These are phyloP conservation scores for Cytidiella melzeri DNA, from an alignment of 768 basidiomycete species.

Conservation along the genomic window DNA sequence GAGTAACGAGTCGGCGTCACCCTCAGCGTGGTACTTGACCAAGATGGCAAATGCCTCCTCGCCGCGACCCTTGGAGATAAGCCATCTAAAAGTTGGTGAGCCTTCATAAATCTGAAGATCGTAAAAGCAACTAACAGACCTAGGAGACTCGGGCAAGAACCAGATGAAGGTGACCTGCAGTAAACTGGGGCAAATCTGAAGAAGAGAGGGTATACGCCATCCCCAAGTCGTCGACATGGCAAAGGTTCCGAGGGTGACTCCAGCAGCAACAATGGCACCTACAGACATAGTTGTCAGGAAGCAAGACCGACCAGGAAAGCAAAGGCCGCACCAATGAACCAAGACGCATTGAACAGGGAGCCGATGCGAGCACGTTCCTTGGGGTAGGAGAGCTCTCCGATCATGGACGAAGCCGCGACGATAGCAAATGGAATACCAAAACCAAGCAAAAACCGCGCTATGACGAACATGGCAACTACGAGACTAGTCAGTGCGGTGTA, in stretches of 20 bases:
- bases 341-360: conserved; percentile 58
- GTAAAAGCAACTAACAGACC: conserved; percentile 14
- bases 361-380: conserved; percentile 64
- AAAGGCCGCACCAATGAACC: conserved; percentile 41
- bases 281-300: conserved; percentile 10
- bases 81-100: conserved; percentile 30
- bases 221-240: conserved; percentile 51
- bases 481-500: neutral
- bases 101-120: neutral
- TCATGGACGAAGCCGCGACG: conserved; percentile 59
- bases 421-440: conserved; percentile 57
- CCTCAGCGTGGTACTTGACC: conserved; percentile 56
- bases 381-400: conserved; percentile 65
- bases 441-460: conserved; percentile 49
- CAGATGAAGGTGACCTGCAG: conserved; percentile 51
- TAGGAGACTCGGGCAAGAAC: conserved; percentile 59
- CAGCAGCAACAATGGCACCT: conserved; percentile 55
- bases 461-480: conserved; percentile 53
- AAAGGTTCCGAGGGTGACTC: conserved; percentile 61
- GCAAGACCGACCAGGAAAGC: neutral
- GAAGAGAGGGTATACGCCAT: conserved; percentile 64
- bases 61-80: conserved; percentile 52
- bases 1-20: conserved; percentile 45
- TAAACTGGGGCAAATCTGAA: conserved; percentile 48
- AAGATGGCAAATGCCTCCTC: conserved; percentile 23